Evolutionary conservation across 495 filamentous ascomycete genomes (phyloP).

Genomic region (Thermochaetoides thermophila): DNA sequence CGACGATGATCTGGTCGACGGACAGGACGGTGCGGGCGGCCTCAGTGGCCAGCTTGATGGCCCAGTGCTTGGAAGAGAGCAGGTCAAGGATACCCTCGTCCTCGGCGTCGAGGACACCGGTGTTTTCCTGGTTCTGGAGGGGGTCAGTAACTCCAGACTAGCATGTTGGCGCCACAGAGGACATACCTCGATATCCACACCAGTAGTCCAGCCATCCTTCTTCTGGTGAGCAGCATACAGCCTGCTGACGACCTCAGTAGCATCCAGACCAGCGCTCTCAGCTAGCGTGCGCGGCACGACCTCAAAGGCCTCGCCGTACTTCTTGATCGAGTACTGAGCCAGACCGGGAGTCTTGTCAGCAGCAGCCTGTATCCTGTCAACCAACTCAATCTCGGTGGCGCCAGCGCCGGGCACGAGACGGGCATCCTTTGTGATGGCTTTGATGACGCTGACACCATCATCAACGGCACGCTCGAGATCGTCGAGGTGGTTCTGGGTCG

Average conservation of each 20-base stretch:
- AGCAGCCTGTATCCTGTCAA: conserved; percentile 76
- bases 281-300: conserved; percentile 87
- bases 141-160: background rate
- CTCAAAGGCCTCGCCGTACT: conserved; percentile 96
- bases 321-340: conserved; percentile 88
- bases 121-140: conserved; percentile 49
- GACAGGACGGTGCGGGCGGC: conserved; percentile 86
- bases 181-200: conserved; percentile 76
- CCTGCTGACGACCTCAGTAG: conserved; percentile 81
- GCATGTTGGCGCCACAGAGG: background rate
- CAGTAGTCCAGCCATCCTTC: conserved; percentile 72
- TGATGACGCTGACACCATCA: conserved; percentile 96
- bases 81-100: conserved; percentile 89
- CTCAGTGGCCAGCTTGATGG: conserved; percentile 91
- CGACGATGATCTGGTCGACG: conserved; percentile 98
- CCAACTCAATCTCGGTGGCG: conserved; percentile 88
- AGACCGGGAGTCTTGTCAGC: conserved; percentile 86
- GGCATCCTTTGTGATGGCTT: conserved; percentile 89
- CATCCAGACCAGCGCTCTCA: conserved; percentile 88
- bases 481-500: conserved; percentile 95
- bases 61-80: conserved; percentile 81
- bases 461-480: conserved; percentile 96
- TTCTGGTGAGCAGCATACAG: conserved; percentile 89
- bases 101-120: conserved; percentile 73
- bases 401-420: conserved; percentile 88